Evolutionary conservation across 495 filamentous ascomycete species (phyloP).

Genomic region (Letharia lupina): DNA sequence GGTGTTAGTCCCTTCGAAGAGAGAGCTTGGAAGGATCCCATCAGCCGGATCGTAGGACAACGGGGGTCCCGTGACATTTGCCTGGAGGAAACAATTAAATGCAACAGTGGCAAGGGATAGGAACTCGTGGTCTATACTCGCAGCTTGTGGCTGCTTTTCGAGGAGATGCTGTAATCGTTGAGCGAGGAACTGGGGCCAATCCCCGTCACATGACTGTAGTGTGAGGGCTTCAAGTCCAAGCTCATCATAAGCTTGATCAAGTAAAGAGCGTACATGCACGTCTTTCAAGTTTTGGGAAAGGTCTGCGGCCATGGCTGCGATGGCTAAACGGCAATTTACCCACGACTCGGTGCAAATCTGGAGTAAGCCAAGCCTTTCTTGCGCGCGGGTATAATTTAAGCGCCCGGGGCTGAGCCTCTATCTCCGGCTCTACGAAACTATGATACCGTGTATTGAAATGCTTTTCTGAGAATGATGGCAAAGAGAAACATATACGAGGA

Average conservation of each 20-base stretch:
- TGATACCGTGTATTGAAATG: neutral
- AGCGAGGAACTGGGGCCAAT: slow-evolving; percentile 9
- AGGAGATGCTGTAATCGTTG: slow-evolving; percentile 7
- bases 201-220: neutral
- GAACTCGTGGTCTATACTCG: slow-evolving; percentile 24
- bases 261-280: neutral
- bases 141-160: neutral
- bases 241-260: neutral
- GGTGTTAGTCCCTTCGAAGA: slow-evolving; percentile 4
- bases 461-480: slow-evolving; percentile 26
- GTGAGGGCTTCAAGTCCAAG: neutral
- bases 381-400: neutral
- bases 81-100: slow-evolving; percentile 78
- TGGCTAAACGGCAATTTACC: too few species aligned
- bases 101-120: slow-evolving; percentile 60
- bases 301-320: neutral
- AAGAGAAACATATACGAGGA: slow-evolving; percentile 46
- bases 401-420: neutral
- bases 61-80: slow-evolving; percentile 83
- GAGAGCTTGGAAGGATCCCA: slow-evolving; percentile 43
- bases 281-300: neutral
- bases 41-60: slow-evolving; percentile 48
- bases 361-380: neutral
- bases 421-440: neutral
- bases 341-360: neutral